Evolutionary conservation across 768 basidiomycete genomes (phyloP).

Genomic region (Naganishia vishniacii): DNA sequence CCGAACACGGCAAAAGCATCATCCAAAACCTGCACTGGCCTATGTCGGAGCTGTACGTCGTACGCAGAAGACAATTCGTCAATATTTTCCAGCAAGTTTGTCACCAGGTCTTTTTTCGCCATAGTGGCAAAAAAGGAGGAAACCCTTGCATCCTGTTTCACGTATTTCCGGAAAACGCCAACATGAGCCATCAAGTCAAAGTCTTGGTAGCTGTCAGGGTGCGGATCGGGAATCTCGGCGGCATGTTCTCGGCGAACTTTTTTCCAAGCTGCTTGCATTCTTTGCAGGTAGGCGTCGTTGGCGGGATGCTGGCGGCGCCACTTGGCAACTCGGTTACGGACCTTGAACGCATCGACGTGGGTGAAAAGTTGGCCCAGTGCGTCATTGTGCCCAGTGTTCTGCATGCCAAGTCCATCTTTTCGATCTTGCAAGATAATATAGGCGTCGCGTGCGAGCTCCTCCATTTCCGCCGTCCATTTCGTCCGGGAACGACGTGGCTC

Average conservation of each 20-base stretch:
- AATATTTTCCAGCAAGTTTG: slow-evolving; percentile 30
- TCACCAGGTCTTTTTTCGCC: slow-evolving; percentile 27
- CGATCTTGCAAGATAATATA: slow-evolving; percentile 51
- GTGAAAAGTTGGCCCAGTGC: slow-evolving; percentile 1
- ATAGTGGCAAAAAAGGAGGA: slow-evolving; percentile 22
- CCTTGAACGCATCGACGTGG: neutral
- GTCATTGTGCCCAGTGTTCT: slow-evolving; percentile 7
- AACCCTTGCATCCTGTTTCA: slow-evolving; percentile 83
- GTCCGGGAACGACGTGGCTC: slow-evolving; percentile 55
- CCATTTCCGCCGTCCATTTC: slow-evolving; percentile 78
- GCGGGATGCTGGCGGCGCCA: slow-evolving; percentile 53
- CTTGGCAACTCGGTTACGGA: slow-evolving; percentile 56
- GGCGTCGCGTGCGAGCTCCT: slow-evolving; percentile 81
- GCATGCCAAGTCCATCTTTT: slow-evolving; percentile 6
- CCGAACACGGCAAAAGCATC: neutral
- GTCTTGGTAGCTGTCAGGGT: slow-evolving; percentile 62
- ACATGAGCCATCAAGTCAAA: slow-evolving; percentile 79
- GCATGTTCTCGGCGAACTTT: slow-evolving; percentile 66
- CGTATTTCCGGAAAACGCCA: slow-evolving; percentile 68
- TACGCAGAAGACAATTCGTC: slow-evolving; percentile 16
- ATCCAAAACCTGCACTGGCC: slow-evolving; percentile 20
- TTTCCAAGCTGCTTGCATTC: slow-evolving; percentile 69
- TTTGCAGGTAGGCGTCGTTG: slow-evolving; percentile 51
- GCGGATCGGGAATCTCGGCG: slow-evolving; percentile 62
- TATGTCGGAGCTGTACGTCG: neutral